A percentile compares a stretch with the other conserved stretches of the same genome.
phyloP scores from a whole-genome alignment of 2,329 filamentous ascomycete species.

The Fusarium abutilonis region DNA sequence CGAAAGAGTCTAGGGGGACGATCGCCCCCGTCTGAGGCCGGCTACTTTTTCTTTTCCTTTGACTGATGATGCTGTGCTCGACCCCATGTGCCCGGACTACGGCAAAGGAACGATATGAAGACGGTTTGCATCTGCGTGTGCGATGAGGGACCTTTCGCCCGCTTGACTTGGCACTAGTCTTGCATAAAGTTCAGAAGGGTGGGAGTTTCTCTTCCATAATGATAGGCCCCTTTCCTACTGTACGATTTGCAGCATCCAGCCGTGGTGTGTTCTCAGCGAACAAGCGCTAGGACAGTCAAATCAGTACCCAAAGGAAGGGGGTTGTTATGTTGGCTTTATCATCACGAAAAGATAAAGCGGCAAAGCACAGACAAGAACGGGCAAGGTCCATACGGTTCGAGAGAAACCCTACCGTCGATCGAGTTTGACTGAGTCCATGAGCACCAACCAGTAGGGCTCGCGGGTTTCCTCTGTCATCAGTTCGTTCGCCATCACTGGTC shows the following conservation, averaged over 20 bases:
- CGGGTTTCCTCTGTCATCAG: constrained; percentile 12
- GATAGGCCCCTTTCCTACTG: no score
- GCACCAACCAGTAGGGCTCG: constrained; percentile 12
- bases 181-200: constrained; percentile 22
- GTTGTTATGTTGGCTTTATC: no score
- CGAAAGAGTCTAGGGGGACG: constrained; percentile 37
- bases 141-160: constrained; percentile 10
- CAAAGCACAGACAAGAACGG: constrained; percentile 25
- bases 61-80: constrained; percentile 1
- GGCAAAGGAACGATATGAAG: neutral
- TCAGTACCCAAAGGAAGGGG: no score
- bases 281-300: neutral
- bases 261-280: neutral
- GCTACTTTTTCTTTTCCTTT: constrained; percentile 18
- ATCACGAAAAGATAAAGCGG: neutral
- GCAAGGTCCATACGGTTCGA: constrained; percentile 13
- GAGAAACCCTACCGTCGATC: constrained; percentile 41
- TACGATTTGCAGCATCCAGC: no score
- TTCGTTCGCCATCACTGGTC: constrained; percentile 14
- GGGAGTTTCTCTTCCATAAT: no score
- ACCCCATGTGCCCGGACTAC: neutral
- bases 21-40: constrained; percentile 33
- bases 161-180: constrained; percentile 27
- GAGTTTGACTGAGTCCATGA: constrained; percentile 27
- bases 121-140: no score